Conservation (phyloP, 768 basidiomycete genomes). For the Cyathus striatus region DNA sequence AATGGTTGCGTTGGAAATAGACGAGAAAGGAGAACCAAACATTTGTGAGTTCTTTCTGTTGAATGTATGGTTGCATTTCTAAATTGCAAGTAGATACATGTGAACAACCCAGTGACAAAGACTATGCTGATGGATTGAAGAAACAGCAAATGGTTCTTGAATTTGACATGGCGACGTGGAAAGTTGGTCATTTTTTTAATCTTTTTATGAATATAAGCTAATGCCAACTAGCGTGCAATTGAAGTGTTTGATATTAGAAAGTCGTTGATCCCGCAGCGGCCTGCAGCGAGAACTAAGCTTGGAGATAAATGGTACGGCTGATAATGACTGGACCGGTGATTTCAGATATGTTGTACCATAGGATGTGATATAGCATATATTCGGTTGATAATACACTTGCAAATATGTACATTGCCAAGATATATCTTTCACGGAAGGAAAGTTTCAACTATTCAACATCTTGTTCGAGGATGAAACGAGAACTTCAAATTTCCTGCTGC, state of each 20-base stretch:
- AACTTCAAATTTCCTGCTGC: slow-evolving; percentile 38
- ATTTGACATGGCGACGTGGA: slow-evolving; percentile 87
- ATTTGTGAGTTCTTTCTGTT: slow-evolving; percentile 50
- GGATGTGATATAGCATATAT: too few relatives aligned
- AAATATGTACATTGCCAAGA: too few relatives aligned
- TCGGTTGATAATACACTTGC: too few relatives aligned
- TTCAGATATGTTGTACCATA: too few relatives aligned
- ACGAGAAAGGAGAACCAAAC: slow-evolving; percentile 59
- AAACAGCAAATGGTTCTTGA: slow-evolving; percentile 89
- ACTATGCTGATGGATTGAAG: slow-evolving; percentile 56
- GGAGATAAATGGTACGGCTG: slow-evolving; percentile 75
- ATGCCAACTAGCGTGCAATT: slow-evolving; percentile 65
- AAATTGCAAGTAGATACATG: slow-evolving; percentile 45
- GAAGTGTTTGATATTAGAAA: slow-evolving; percentile 78
- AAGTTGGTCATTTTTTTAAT: slow-evolving; percentile 43
- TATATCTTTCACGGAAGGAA: too few relatives aligned
- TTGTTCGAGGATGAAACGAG: slow-evolving; percentile 44
- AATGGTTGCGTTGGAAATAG: slow-evolving; percentile 66
- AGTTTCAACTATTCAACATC: too few relatives aligned
- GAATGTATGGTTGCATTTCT: neutral
- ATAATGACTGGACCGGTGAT: too few relatives aligned
- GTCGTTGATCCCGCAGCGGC: slow-evolving; percentile 71
- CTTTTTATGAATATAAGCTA: neutral
- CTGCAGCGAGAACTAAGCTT: slow-evolving; percentile 47
- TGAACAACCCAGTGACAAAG: slow-evolving; percentile 57